Conservation (phyloP, 108 stramenopile species). For the Thalassiosira profunda region DNA sequence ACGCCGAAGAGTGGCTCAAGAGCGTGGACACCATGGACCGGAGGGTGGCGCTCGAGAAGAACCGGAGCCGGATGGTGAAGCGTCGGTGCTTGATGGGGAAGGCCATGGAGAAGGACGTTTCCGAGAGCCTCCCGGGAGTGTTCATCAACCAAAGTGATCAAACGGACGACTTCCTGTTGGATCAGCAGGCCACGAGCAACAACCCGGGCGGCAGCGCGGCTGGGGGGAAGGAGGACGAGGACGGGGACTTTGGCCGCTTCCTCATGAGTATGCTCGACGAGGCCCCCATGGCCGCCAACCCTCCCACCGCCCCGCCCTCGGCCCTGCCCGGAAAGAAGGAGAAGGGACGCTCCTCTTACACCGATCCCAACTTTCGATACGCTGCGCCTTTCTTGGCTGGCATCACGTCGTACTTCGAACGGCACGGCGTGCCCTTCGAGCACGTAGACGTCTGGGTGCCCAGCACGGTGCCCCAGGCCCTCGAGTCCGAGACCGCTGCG, state of each 20-base stretch:
- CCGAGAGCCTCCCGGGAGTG: constrained; percentile 56
- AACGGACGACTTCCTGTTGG: constrained; percentile 50
- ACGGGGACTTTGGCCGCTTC: too few species aligned
- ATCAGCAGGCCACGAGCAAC: too few species aligned
- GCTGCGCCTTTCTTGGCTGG: constrained; percentile 73
- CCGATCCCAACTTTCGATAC: constrained; percentile 34
- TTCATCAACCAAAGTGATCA: constrained; percentile 59
- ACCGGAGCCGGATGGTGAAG: constrained; percentile 67
- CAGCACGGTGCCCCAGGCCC: constrained; percentile 27
- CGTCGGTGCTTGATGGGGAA: constrained; percentile 83
- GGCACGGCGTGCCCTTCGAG: constrained; percentile 74
- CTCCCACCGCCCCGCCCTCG: background rate
- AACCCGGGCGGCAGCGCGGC: too few species aligned
- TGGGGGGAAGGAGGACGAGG: constrained; percentile 12
- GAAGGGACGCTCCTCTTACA: background rate
- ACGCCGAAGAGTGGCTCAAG: constrained; percentile 67
- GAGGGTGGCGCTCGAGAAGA: constrained; percentile 57
- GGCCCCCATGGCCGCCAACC: background rate
- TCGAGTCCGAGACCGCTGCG: too few species aligned
- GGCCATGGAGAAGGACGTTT: constrained; percentile 59
- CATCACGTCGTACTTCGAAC: constrained; percentile 69
- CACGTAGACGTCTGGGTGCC: constrained; percentile 90
- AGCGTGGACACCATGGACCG: constrained; percentile 84
- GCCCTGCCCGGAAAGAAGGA: background rate
- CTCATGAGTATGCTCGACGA: constrained; percentile 35